Evolutionary conservation across 176 grass and related monocot genomes (phyloP), one percentile per base, ranked within the genome.

Genomic region (Thinopyrum elongatum): DNA sequence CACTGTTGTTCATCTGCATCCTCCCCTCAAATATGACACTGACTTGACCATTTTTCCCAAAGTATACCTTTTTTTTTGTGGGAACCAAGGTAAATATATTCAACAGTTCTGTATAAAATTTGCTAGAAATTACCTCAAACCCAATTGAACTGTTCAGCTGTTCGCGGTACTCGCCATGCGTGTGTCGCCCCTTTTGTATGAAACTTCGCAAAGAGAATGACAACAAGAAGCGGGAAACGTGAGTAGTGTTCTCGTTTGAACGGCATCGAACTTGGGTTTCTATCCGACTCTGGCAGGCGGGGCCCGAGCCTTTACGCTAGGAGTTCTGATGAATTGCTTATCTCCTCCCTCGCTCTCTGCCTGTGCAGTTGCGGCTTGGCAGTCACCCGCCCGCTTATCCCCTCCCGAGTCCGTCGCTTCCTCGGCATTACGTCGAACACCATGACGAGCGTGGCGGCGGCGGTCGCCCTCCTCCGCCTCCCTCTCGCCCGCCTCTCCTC

Each of bases 401-500:
- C 78, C 78, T 70, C 70, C 28, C 44, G 29, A 33, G 8, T 31
- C 36, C 28, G 16, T 71, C 34, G 49, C 55, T 22, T 79, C 71
- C 11, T 76, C 16, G 44, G 38, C 78, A 88, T 90, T 86, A 65
- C 88, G 67, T 84, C 85, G 66, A 92, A 74, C 90, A 87, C 71
- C 21, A 94, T 88, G 86, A 38, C 69, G 34, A 65, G 49, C 90
- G 44, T 76, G 39, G 84, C 90, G 7, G 80, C 76, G 74, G 85
- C 88, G 70, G 51, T 57, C 10, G 85, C 88, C 49, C 80, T 95
- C 55, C 85, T 90, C 72, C 89, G 86, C 57, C 38, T 92, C 66
- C 87, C 88, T 87, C 89, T 90, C 61, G 74, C 76, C 82, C 69
- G 62, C 27, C 68, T 88, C 65, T 55, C 80, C 22, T 70, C 67